Conservation (phyloP, 2,329 filamentous ascomycete genomes). For the Emergomyces pasteurianus region DNA sequence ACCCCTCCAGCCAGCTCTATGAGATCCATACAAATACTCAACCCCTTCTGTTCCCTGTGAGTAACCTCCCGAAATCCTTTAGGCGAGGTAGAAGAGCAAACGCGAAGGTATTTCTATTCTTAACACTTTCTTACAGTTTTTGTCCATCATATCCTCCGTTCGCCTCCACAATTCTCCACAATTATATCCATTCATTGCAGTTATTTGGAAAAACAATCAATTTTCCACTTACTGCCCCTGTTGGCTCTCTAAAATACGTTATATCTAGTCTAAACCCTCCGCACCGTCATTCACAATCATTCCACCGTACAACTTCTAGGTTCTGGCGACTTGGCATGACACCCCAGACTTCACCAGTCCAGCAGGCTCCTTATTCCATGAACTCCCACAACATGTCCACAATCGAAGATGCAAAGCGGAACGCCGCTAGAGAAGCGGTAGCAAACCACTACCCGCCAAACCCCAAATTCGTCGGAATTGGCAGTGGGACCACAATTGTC, state of each 20-base stretch:
- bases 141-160: not conserved
- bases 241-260: not conserved
- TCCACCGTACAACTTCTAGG: not conserved
- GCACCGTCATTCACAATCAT: not conserved
- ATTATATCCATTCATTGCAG: not conserved
- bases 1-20: not conserved
- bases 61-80: not conserved
- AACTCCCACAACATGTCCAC: conserved; percentile 20
- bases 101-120: not conserved
- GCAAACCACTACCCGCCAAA: conserved; percentile 47
- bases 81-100: not conserved
- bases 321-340: not conserved
- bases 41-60: not conserved
- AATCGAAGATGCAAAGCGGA: conserved; percentile 49
- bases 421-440: conserved; percentile 47
- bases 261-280: not conserved
- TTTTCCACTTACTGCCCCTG: not conserved
- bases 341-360: not conserved
- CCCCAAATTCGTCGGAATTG: conserved; percentile 50
- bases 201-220: not conserved
- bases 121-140: not conserved
- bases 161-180: conserved; percentile 2
- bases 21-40: not conserved
- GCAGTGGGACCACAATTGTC: conserved; percentile 53
- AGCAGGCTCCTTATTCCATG: conserved; percentile 5